Base-by-base conservation (phyloP, 768 basidiomycete species). In the Xerocomellus intermedius region DNA sequence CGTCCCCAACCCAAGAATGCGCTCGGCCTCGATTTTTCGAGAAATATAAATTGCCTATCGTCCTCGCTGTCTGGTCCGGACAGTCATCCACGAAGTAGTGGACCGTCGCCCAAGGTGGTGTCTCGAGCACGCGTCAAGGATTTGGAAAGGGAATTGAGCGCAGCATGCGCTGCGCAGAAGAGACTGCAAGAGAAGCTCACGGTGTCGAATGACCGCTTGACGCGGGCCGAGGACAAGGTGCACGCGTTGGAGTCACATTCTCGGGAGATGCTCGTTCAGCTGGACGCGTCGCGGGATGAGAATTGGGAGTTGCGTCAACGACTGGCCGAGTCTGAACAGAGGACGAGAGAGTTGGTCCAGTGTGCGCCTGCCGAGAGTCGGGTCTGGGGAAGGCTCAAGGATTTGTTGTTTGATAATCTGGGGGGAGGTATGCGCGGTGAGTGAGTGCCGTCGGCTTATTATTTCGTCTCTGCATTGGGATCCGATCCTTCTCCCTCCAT, bases 361-460 rank as follows among this genome's bases (percentile, higher is more conserved):
- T 60, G 55, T 24, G 37, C 45, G 13, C 58, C 58, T 54, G 36
- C 42, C 9, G 70, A 69, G 26, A 60, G 28, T 33, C 61, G 58
- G 28, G 55, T 72, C 26, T 69, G 66, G 68, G 66, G 58, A 42
- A 64, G 52, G 52, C 48, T 69, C 55, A 72, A 63, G 48, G 68
- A 66, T 53, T 49, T 69, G 56, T 54, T 70, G 19, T 66, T 65
- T 57, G 66, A 72, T 45, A 66, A 64, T 22, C 42, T 72, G 35
- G 59, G 58, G 9, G 54, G 54, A 13, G 48, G 56, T 44, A 16
- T 55, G 30, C 64, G 56, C 12, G 58, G 59, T 60, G 67, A 52
- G 65, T 69, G 43, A 65, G 46, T 16, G 44, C 19, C 44, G 30
- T 46, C 4, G 44, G 28, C 41, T 33, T 32, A n/a, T 26, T 48